Evolutionary conservation across 371 early-diverging fungal species (phyloP), one percentile per base, ranked within the genome.

Genomic region (Mucor lusitanicus): DNA sequence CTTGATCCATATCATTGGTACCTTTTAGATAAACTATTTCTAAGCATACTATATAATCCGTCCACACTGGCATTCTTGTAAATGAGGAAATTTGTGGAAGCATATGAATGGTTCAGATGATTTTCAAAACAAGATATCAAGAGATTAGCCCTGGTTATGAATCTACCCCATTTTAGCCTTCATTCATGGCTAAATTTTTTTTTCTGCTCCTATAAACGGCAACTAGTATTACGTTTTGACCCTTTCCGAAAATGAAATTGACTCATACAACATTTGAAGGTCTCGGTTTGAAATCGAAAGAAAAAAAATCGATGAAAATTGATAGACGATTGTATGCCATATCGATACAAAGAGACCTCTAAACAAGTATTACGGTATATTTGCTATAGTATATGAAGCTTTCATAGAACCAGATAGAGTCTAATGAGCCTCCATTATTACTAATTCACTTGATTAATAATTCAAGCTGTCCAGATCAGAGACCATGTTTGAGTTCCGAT

Each of bases 171-270:
- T 54, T 54, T 54, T 25, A 33, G 56, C 23, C 27, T 27, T 53
- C 27, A 53, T 53, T 53, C 11, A 23, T 15, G 53, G 53, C 27
- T 53, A 53, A 53, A 53, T 53, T 53, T 53, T 53, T n/a, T 53
- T 53, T 27, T 13, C 32, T 32, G 12, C 6, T 40, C 15, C 40
- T 40, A 40, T n/a, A 33, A 30, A 30, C n/a, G 32, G 56, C 3
- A 56, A n/a, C 12, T 30, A 19, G 55, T 56, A 56, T 56, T 56
- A 56, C 56, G 56, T 56, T 56, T 56, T 56, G 15, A 17, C 30
- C 33, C 32, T 56, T 56, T 56, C 56, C 56, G 56, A 56, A 56
- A 32, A 19, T 17, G 19, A 56, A 55, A 33, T 33, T 56, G 56
- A 56, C 32, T 56, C 56, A 56, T 56, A 30, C 33, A 28, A 3